Percentiles rank a stretch among this genome's conserved stretches.
phyloP scores from a whole-genome alignment of 2,329 filamentous ascomycete genomes.

The Neofusicoccum cordaticola region DNA sequence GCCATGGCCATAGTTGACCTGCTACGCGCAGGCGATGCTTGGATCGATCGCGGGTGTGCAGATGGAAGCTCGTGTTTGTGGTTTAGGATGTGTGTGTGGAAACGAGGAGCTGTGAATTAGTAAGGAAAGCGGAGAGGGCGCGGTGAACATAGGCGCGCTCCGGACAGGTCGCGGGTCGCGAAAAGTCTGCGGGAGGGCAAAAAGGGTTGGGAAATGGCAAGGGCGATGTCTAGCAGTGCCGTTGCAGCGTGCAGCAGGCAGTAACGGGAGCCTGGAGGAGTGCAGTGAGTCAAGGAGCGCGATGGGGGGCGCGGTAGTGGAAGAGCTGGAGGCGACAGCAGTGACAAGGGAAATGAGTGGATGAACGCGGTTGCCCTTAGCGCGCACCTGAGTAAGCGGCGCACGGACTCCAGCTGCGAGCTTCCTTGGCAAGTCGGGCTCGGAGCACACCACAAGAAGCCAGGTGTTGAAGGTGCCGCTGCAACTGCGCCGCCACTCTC shows the following conservation, averaged over 20 bases:
- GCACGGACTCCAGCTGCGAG: not conserved
- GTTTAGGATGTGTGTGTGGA: not conserved
- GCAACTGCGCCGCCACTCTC: not conserved
- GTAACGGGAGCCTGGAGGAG: not conserved
- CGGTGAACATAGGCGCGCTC: conserved; percentile 2
- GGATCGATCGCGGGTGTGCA: not conserved
- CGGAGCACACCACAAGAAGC: conserved; percentile 14
- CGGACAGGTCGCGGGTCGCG: not conserved
- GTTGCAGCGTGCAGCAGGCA: not conserved
- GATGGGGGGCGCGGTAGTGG: not conserved
- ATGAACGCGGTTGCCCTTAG: conserved; percentile 1
- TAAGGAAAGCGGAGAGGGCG: conserved; percentile 8
- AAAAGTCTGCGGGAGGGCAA: not conserved
- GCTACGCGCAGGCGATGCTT: not conserved
- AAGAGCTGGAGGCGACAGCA: conserved; percentile 11
- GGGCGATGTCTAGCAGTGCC: not conserved
- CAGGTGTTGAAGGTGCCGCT: conserved; percentile 14
- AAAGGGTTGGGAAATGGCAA: not conserved
- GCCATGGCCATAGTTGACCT: conserved; percentile 17
- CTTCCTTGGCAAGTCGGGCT: conserved; percentile 8
- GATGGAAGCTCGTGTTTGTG: not conserved
- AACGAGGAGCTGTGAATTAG: conserved; percentile 13
- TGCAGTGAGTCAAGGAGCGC: conserved; percentile 1
- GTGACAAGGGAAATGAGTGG: conserved; percentile 10
- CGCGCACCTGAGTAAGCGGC: conserved; percentile 6